Evolutionary conservation across 108 stramenopile species (phyloP), one percentile per base, ranked within the genome.

Genomic region (Epipyxis sp.): DNA sequence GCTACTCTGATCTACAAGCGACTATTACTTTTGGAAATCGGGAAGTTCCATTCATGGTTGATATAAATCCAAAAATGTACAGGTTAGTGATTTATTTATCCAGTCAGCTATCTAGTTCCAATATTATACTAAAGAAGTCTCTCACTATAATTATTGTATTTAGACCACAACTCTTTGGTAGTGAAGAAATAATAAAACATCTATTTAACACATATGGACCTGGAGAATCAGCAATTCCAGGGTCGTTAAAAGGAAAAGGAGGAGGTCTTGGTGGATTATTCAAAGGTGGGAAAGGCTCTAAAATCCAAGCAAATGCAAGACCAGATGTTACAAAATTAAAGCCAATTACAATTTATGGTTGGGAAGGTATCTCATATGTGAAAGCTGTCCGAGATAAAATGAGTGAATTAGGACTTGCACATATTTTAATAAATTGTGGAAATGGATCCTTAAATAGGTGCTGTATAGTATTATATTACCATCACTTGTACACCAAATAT

Each of bases 321-420:
- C n/a, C n/a, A 20, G 92, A 92, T 76, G 92, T 92, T 78, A 84
- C 76, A 54, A 42, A 77, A 0, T 91, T 92, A 91, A 69, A 85
- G 61, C 88, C 91, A 6, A 34, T 94, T 10, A 89, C 90, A 59
- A 59, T 94, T 29, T 93, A 90, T 89, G 92, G 91, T 30, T 92
- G 92, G 85, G 92, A 94, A 82, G 84, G 89, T 62, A 85, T 84
- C 32, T 92, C 92, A 1, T 93, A 93, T 84, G 91, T 92, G 43
- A 80, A 78, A 35, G 86, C 87, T 42, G 91, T 93, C 0, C 88
- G 90, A 57, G 94, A 93, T 71, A 88, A 85, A 45, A 80, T 93
- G 34, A 77, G 82, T 57, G 20, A 20, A 39, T 39, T 95, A 68
- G 89, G 91, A 37, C 85, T 95, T 40, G 91, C 91, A 20, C 93